phyloP scores from a whole-genome alignment of 176 grass and related monocot genomes.

The maize (Zea mays) region DNA sequence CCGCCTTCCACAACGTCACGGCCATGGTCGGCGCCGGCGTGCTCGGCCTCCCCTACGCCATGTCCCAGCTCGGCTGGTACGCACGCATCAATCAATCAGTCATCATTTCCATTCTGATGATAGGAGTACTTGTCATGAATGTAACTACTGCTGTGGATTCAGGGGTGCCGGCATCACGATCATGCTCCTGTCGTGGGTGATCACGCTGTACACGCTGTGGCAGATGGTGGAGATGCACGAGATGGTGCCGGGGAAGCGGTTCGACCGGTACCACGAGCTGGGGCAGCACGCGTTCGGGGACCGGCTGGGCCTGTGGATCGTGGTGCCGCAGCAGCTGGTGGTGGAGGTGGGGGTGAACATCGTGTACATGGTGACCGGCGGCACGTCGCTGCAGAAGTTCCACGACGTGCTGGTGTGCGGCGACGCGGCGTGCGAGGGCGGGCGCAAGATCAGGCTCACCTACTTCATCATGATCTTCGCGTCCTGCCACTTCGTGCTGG shows the following conservation, averaged over 20 bases:
- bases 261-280: slow-evolving; percentile 92
- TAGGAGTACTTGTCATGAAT: too few species aligned
- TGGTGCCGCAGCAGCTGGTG: slow-evolving; percentile 73
- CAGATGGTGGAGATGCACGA: slow-evolving; percentile 99
- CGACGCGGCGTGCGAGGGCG: background rate
- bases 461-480: slow-evolving; percentile 97
- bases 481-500: slow-evolving; percentile 70
- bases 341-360: slow-evolving; percentile 90
- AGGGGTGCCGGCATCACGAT: slow-evolving; percentile 75
- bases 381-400: slow-evolving; percentile 80
- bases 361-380: slow-evolving; percentile 95
- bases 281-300: slow-evolving; percentile 89
- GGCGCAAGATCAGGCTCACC: slow-evolving; percentile 54
- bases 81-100: too few species aligned
- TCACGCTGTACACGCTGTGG: slow-evolving; percentile 94
- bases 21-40: slow-evolving; percentile 96
- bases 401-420: slow-evolving; percentile 62
- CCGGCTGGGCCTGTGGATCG: slow-evolving; percentile 77
- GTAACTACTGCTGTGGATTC: background rate
- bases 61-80: slow-evolving; percentile 82
- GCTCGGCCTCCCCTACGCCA: slow-evolving; percentile 75
- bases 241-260: slow-evolving; percentile 78
- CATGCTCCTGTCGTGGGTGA: slow-evolving; percentile 76
- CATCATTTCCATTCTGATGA: too few species aligned
- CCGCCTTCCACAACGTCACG: slow-evolving; percentile 91